Conservation (phyloP, 106 monocot species). For the Alisma plantagoaquatica region DNA sequence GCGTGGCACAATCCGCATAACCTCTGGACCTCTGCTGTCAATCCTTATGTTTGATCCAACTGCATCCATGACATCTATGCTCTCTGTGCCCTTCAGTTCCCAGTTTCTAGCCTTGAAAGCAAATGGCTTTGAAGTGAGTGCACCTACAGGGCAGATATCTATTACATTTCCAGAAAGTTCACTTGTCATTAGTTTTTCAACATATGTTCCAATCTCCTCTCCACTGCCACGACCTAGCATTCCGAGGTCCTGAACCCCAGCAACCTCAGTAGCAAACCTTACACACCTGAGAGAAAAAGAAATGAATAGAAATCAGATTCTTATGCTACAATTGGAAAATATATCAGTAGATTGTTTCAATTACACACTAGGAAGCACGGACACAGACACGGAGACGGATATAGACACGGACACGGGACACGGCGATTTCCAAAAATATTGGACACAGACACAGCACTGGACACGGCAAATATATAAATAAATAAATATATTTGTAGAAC, state of each 20-base stretch:
- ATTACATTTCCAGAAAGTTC: slow-evolving; percentile 99
- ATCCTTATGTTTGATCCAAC: slow-evolving; percentile 98
- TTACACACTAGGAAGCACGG: no score
- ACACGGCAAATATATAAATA: no score
- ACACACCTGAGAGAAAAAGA: slow-evolving; percentile 53
- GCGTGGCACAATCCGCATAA: slow-evolving; percentile 91
- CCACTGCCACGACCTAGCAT: slow-evolving; percentile 99
- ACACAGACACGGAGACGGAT: no score
- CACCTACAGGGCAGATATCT: slow-evolving; percentile 98
- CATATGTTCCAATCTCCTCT: slow-evolving; percentile 99
- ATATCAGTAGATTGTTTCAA: no score
- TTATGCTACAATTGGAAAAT: neutral
- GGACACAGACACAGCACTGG: no score
- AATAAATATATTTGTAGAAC: no score
- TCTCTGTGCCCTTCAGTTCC: slow-evolving; percentile 96
- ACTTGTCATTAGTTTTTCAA: slow-evolving; percentile 99
- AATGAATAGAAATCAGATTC: no score
- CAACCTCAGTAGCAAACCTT: slow-evolving; percentile 92
- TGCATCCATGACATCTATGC: slow-evolving; percentile 97
- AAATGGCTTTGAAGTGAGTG: slow-evolving; percentile 97
- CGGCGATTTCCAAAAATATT: no score
- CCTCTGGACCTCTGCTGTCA: slow-evolving; percentile 98
- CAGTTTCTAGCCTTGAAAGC: slow-evolving; percentile 99
- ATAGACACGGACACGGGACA: no score
- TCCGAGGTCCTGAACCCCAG: slow-evolving; percentile 97